Base-by-base conservation (phyloP, 2,329 filamentous ascomycete species). In the Colletotrichum sp. region DNA sequence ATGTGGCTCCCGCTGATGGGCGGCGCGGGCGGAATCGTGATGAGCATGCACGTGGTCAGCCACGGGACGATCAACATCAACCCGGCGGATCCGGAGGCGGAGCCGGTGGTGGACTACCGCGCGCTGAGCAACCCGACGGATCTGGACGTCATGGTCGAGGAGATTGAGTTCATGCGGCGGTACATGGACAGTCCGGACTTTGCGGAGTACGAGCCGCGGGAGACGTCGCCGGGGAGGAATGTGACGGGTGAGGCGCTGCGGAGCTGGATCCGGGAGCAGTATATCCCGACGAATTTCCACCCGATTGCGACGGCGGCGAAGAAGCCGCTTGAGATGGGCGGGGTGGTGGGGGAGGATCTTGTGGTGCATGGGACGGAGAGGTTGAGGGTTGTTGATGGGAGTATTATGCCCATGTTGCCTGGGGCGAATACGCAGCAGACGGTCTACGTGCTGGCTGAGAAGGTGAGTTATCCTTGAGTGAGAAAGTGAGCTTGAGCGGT, bases 91-190 rank as follows among this genome's bases (percentile, higher is more conserved):
- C 80, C 79, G 8, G 72, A 77, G 30, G 71, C 64, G 5, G 74
- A 78, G 49, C 77, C 78, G 6, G 64, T 81, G 13, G 78, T 81
- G 24, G 79, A 82, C 76, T 82, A 81, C 78, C 77, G 80, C 26
- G 78, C 73, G 39, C 78, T 71, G 24, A 77, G 75, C 32, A 81
- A 82, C 76, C 78, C 78, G n/a, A 49, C 80, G 28, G 80, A 81
- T 52, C 21, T 81, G 62, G 78, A 79, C 13, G 63, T 81, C 70
- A 77, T 78, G 66, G 78, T 77, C 10, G 79, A 79, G 66, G 78
- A 77, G 15, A 75, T 81, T 21, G 74, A 78, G 36, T 84, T 81
- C 67, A 77, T 79, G 32, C 80, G 83, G n/a, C 52, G 76, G 60
- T 81, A 76, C 73, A 77, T 80, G 77, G 69, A 64, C n/a, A 69